Conservation (phyloP, 208 protist genomes). For the Lotmaria passim region DNA sequence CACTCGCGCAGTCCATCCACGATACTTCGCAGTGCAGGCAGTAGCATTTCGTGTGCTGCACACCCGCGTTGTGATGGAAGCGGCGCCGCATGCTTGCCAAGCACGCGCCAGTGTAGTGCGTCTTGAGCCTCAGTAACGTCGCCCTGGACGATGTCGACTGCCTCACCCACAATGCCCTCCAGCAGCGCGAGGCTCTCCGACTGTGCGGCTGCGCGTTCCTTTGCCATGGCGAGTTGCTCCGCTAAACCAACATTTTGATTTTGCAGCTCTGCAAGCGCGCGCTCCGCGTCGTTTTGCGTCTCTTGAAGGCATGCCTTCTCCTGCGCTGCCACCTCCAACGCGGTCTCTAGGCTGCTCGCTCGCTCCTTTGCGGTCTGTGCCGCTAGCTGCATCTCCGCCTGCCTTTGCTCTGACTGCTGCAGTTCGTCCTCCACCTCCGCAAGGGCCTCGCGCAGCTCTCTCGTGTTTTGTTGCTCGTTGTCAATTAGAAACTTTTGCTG, state of each 20-base stretch:
- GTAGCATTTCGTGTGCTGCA: background rate
- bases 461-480: slow-evolving; percentile 30
- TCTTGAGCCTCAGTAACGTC: background rate
- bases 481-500: slow-evolving; percentile 50
- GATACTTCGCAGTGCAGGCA: background rate
- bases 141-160: background rate
- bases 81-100: slow-evolving; percentile 1
- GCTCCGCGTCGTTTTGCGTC: slow-evolving; percentile 7
- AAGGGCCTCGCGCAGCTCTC: slow-evolving; percentile 30
- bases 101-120: slow-evolving; percentile 11
- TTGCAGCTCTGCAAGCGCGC: slow-evolving; percentile 9
- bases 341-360: background rate
- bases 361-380: slow-evolving; percentile 1
- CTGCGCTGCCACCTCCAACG: background rate
- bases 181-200: background rate
- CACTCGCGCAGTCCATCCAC: background rate
- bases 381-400: slow-evolving; percentile 9
- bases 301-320: slow-evolving; percentile 6
- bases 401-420: slow-evolving; percentile 2
- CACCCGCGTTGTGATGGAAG: background rate
- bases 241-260: slow-evolving; percentile 11
- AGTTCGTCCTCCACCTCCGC: slow-evolving; percentile 32
- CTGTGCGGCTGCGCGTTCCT: background rate
- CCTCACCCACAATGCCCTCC: slow-evolving; percentile 6
- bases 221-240: background rate